Evolutionary conservation across 768 basidiomycete species (phyloP).

Genomic region (Rubroboletus pulcherrimus): DNA sequence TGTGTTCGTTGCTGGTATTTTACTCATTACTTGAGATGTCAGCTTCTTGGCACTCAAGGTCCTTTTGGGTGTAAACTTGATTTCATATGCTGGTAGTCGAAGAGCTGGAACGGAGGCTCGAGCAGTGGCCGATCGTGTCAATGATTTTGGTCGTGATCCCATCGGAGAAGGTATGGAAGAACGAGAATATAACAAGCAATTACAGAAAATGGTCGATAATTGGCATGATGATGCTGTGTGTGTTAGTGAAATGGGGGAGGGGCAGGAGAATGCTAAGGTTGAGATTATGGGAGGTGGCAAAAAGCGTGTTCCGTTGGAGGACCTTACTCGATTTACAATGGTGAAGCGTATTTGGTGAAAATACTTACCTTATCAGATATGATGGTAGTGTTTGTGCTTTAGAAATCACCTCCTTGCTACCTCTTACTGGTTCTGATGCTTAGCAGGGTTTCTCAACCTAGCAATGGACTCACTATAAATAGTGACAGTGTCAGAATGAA

Average conservation of each 20-base stretch:
- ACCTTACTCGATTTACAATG: constrained; percentile 94
- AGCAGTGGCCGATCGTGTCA: constrained; percentile 68
- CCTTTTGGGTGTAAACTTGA: constrained; percentile 84
- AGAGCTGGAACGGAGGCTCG: constrained; percentile 76
- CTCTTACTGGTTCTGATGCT: too few species aligned
- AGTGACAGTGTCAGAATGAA: too few species aligned
- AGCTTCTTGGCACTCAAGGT: constrained; percentile 87
- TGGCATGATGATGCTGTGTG: constrained; percentile 62
- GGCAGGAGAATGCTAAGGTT: constrained; percentile 1
- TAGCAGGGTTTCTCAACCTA: too few species aligned
- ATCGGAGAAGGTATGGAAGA: constrained; percentile 90
- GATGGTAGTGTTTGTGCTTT: too few species aligned
- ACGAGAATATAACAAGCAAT: constrained; percentile 79
- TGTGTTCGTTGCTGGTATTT: constrained; percentile 16
- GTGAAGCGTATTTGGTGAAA: constrained; percentile 80
- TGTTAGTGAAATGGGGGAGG: constrained; percentile 74
- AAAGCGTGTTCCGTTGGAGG: constrained; percentile 72
- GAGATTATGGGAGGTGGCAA: constrained; percentile 28
- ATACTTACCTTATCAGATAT: background rate
- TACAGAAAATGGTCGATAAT: constrained; percentile 69
- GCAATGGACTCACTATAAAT: too few species aligned
- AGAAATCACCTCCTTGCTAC: too few species aligned
- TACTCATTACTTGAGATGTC: background rate
- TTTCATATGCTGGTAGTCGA: constrained; percentile 77
- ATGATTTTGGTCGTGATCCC: constrained; percentile 86